A percentile compares a stretch with the other conserved stretches of the same genome.
phyloP scores from a whole-genome alignment of 1,284 basidiomycete genomes.

The Ustilago cynodontis region DNA sequence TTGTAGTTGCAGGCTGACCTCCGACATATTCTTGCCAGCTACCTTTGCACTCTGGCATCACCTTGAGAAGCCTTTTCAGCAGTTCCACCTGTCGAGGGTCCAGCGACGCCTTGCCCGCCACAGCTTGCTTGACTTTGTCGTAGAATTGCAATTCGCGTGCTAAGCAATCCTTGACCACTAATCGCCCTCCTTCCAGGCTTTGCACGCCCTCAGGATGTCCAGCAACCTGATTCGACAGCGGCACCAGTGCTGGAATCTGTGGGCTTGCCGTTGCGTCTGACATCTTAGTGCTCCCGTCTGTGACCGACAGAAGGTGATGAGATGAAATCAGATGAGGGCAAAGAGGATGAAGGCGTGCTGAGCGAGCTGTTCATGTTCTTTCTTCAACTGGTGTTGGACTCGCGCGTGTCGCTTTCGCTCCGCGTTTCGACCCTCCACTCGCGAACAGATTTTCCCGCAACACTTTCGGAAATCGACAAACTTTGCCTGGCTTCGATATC shows the following conservation, averaged over 20 bases:
- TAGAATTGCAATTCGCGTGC: constrained; percentile 85
- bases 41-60: constrained; percentile 40
- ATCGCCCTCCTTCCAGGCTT: constrained; percentile 79
- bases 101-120: constrained; percentile 60
- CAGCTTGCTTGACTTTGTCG: constrained; percentile 73
- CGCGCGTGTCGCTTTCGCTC: constrained; percentile 3
- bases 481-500: background rate
- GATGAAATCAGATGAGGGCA: background rate
- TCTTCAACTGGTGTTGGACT: background rate
- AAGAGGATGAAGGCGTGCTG: background rate
- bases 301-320: background rate
- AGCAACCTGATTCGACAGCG: constrained; percentile 81
- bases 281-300: background rate
- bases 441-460: too few species aligned
- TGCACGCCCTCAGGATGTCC: constrained; percentile 83
- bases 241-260: constrained; percentile 21
- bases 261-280: background rate
- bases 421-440: constrained; percentile 3
- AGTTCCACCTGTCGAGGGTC: constrained; percentile 16
- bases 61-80: constrained; percentile 34
- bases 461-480: too few species aligned
- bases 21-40: constrained; percentile 33
- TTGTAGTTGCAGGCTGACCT: background rate
- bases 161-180: constrained; percentile 86
- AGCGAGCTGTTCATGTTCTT: constrained; percentile 9